Percentiles rank a stretch among this genome's conserved stretches.
phyloP scores from a whole-genome alignment of 2,329 filamentous ascomycete genomes.

The Penicillium sp. region DNA sequence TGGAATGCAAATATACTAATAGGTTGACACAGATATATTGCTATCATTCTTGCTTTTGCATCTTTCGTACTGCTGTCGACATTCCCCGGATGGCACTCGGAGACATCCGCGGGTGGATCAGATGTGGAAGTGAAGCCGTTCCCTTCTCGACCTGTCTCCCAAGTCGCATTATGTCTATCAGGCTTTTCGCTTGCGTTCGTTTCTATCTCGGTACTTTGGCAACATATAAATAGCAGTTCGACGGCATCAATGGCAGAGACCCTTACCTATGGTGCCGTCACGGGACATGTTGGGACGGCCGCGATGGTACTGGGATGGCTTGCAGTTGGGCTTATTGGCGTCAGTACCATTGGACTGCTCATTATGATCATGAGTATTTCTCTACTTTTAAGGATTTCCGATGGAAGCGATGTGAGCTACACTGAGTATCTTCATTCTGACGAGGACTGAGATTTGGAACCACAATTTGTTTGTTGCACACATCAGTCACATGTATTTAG shows the following conservation, averaged over 20 bases:
- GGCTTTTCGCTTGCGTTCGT: slow-evolving; percentile 1
- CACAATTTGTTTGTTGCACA: too few species aligned
- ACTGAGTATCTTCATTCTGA: too few species aligned
- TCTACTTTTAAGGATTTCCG: not conserved
- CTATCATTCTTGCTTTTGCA: not conserved
- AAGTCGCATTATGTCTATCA: not conserved
- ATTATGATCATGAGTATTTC: slow-evolving; percentile 8
- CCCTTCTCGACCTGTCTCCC: not conserved
- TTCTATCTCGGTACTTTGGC: slow-evolving; percentile 15
- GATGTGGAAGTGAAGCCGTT: slow-evolving; percentile 10
- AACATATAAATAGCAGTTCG: slow-evolving; percentile 14
- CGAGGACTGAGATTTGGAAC: too few species aligned
- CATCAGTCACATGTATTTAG: too few species aligned
- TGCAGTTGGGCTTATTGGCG: slow-evolving; percentile 1
- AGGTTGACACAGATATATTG: not conserved
- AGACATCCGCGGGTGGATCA: not conserved
- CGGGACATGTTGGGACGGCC: slow-evolving; percentile 10
- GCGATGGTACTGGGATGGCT: slow-evolving; percentile 20
- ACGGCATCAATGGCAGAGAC: slow-evolving; percentile 10
- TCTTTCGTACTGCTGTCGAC: not conserved
- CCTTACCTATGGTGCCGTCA: slow-evolving; percentile 10
- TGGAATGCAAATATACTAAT: not conserved
- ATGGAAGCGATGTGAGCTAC: not conserved
- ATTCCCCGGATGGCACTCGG: slow-evolving; percentile 12
- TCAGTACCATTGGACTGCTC: not conserved